Evolutionary conservation across 306 rosid species (phyloP), one percentile per base, ranked within the genome.

Genomic region (Sphenostylis stenocarpa): DNA sequence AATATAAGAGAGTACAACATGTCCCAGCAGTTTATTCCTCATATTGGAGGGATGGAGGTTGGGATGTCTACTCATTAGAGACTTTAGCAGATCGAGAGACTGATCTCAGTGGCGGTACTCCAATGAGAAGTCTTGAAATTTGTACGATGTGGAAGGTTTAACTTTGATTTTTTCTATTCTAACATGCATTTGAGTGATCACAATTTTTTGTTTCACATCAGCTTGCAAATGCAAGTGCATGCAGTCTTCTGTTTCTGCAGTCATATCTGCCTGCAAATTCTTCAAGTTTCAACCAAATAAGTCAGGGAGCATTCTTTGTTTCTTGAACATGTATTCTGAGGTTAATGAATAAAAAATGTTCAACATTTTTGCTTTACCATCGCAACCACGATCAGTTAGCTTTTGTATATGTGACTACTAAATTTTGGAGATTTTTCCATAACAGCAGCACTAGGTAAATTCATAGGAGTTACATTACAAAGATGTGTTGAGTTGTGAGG

Each of bases 11-110:
- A 67, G 90, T 87, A 10, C 68, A 75, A 62, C 82, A 86, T 65
- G 86, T 89, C 1, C 94, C 94, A 0, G 88, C 77, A 39, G 86
- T 91, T 79, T 78, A 87, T 52, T 51, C 85, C 3, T 51, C 87
- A 4, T 86, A 83, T 56, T 87, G 92, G 97, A 89, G 86, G 44
- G 88, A 86, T 43, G 84, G 79, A 8, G 89, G 82, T 19, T 91
- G 94, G 97, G 92, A 84, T 77, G 88, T 89, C 17, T 76, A 74
- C 73, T 85, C 96, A 38, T 36, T 84, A 26, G 85, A 86, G 20
- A 82, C 82, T 39, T 65, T 78, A 48, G 82, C 51, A 17, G 88
- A 85, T 34, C 13, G 61, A 33, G 84, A 78, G 60, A 57, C 15
- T 23, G 85, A 83, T 49, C 31, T 51, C 48, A 56, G 53, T 65